Percentiles rank a stretch among this genome's conserved stretches.
Evolutionary conservation across 257 asterid genomes (phyloP).

Genomic region (Solanum microdontum): DNA sequence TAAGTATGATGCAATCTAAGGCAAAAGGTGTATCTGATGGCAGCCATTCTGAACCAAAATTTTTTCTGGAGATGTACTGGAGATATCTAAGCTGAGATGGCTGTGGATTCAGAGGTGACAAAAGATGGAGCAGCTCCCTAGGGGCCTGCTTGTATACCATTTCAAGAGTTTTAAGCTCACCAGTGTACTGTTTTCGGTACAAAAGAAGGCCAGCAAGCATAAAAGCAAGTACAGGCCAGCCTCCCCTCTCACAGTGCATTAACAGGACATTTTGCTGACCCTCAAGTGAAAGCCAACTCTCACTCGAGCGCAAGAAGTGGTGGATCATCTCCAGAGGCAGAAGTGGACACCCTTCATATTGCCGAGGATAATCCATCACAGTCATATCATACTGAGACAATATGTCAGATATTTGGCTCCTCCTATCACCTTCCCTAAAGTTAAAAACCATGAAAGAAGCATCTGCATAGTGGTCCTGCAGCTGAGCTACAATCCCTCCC

Average conservation of each 20-base stretch:
- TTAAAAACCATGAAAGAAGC: slow-evolving; percentile 98
- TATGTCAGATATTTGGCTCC: slow-evolving; percentile 81
- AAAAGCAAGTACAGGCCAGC: slow-evolving; percentile 97
- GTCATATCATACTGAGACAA: slow-evolving; percentile 96
- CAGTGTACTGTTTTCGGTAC: slow-evolving; percentile 82
- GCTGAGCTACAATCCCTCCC: slow-evolving; percentile 94
- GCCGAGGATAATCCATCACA: slow-evolving; percentile 96
- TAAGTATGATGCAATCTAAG: slow-evolving; percentile 69
- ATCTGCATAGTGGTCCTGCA: slow-evolving; percentile 93
- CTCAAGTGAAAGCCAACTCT: slow-evolving; percentile 97
- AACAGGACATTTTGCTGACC: slow-evolving; percentile 96
- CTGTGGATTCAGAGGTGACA: slow-evolving; percentile 94
- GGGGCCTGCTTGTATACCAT: slow-evolving; percentile 99
- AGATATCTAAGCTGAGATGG: slow-evolving; percentile 98
- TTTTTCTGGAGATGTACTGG: slow-evolving; percentile 81
- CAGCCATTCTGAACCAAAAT: slow-evolving; percentile 77
- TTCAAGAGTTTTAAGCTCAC: slow-evolving; percentile 95
- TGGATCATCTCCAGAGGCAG: slow-evolving; percentile 93
- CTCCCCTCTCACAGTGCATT: slow-evolving; percentile 98
- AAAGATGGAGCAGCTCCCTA: slow-evolving; percentile 84
- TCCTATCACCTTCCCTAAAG: slow-evolving; percentile 80
- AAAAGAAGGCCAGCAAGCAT: slow-evolving; percentile 98
- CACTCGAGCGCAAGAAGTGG: slow-evolving; percentile 93
- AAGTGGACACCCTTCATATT: slow-evolving; percentile 84
- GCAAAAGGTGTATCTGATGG: slow-evolving; percentile 83